Conservation (phyloP, 257 asterid species). For the Solanum pimpinellifolium region DNA sequence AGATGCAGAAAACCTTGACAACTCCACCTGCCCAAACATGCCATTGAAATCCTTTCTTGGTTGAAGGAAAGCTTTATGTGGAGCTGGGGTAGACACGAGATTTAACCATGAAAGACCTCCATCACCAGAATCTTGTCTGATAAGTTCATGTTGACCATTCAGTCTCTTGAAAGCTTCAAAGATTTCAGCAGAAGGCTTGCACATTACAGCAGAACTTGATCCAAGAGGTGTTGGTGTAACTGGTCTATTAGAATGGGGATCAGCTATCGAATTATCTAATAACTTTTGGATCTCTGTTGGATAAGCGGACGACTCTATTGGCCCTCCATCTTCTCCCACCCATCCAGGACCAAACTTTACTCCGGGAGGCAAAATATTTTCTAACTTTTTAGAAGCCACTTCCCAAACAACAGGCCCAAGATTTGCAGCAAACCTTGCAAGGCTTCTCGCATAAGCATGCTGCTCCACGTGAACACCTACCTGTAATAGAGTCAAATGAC, state of each 20-base stretch:
- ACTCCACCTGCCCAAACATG: conserved; percentile 21
- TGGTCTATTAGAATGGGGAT: conserved; percentile 23
- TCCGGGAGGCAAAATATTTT: conserved; percentile 45
- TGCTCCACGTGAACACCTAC: conserved; percentile 74
- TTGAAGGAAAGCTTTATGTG: conserved; percentile 30
- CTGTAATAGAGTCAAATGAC: conserved; percentile 22
- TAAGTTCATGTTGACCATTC: conserved; percentile 39
- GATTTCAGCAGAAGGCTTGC: conserved; percentile 32
- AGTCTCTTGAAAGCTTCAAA: conserved; percentile 51
- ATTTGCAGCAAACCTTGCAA: conserved; percentile 69
- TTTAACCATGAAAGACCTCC: conserved; percentile 18
- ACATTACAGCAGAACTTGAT: conserved; percentile 12
- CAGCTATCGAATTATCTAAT: conserved; percentile 13
- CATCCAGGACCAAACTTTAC: conserved; percentile 83
- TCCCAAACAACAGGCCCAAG: conserved; percentile 90
- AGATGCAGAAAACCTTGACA: conserved; percentile 5
- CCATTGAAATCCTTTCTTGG: conserved; percentile 43
- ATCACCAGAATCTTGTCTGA: conserved; percentile 16
- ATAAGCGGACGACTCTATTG: conserved; percentile 22
- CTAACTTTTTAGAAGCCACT: conserved; percentile 56
- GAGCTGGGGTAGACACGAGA: conserved; percentile 18
- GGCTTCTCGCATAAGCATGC: conserved; percentile 73
- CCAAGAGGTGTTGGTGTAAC: conserved; percentile 25
- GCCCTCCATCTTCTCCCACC: conserved; percentile 61
- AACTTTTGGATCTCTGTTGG: conserved; percentile 33